Conservation (phyloP, 2,329 filamentous ascomycete genomes). For the Pseudogymnoascus sp. region DNA sequence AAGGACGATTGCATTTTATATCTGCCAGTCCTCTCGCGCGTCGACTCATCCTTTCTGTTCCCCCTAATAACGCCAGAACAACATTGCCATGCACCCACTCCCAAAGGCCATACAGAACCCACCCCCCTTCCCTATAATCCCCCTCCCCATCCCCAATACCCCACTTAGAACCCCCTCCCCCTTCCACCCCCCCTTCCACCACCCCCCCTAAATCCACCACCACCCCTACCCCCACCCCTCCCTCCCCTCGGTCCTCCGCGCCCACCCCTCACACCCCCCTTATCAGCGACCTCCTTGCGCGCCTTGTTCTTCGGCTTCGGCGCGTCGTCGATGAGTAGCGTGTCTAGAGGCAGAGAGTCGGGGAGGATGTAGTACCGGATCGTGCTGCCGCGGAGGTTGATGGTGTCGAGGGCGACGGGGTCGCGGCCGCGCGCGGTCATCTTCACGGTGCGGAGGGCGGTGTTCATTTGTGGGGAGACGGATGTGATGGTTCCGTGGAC, state of each 20-base stretch:
- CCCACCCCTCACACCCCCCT: slow-evolving; percentile 44
- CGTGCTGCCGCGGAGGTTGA: slow-evolving; percentile 93
- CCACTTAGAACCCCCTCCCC: slow-evolving; percentile 36
- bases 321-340: slow-evolving; percentile 88
- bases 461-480: slow-evolving; percentile 98
- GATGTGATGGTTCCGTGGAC: slow-evolving; percentile 94
- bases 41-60: not conserved
- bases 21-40: not conserved
- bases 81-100: not conserved
- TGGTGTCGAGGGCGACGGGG: slow-evolving; percentile 79
- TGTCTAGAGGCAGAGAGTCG: slow-evolving; percentile 90
- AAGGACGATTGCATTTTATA: not conserved
- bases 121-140: slow-evolving; percentile 26
- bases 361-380: slow-evolving; percentile 96
- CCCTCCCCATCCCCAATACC: slow-evolving; percentile 25
- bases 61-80: not conserved
- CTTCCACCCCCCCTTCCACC: slow-evolving; percentile 46
- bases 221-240: slow-evolving; percentile 35
- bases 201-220: slow-evolving; percentile 38
- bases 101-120: not conserved
- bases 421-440: slow-evolving; percentile 89
- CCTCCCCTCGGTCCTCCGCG: slow-evolving; percentile 37
- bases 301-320: slow-evolving; percentile 99
- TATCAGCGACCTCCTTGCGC: slow-evolving; percentile 69
- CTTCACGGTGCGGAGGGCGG: slow-evolving; percentile 87